These are phyloP conservation scores for Kluyveromyces nonfermentans DNA, from an alignment of 805 yeast genomes.

Conservation along the genomic window DNA sequence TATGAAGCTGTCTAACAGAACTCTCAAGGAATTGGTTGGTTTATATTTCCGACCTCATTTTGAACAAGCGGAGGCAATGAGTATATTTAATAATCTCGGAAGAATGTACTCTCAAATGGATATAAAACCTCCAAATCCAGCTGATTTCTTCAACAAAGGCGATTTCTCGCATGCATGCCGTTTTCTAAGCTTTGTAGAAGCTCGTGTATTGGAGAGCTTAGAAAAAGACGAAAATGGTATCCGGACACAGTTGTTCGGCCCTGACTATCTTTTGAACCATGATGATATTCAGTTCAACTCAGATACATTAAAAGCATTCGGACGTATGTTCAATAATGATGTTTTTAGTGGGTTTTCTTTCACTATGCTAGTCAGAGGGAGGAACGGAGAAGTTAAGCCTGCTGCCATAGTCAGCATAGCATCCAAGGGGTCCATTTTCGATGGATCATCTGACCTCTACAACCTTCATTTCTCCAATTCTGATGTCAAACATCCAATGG, in stretches of 20 bases:
- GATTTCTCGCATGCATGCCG: slow-evolving; percentile 1
- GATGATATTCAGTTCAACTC: neutral
- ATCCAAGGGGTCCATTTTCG: neutral
- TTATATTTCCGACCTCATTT: neutral
- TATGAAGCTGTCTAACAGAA: slow-evolving; percentile 5
- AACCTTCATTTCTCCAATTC: neutral
- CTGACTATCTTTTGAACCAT: neutral
- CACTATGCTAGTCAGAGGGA: neutral
- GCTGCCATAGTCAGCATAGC: neutral
- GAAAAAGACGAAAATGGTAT: slow-evolving; percentile 16
- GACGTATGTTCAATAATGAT: slow-evolving; percentile 7
- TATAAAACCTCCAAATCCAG: neutral
- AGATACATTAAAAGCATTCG: slow-evolving; percentile 4
- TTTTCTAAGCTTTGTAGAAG: slow-evolving; percentile 10
- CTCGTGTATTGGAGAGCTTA: slow-evolving; percentile 18
- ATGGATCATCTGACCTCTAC: neutral
- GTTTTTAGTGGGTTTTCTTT: slow-evolving; percentile 4
- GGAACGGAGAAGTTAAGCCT: neutral
- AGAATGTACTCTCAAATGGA: neutral
- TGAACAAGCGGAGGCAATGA: slow-evolving; percentile 1
- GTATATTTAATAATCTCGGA: neutral
- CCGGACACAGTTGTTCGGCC: slow-evolving; percentile 3
- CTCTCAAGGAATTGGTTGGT: slow-evolving; percentile 1
- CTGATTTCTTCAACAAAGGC: neutral
- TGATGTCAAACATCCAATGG: slow-evolving; percentile 11